Conservation (phyloP, 306 rosid species). For the Arachis stenosperma region DNA sequence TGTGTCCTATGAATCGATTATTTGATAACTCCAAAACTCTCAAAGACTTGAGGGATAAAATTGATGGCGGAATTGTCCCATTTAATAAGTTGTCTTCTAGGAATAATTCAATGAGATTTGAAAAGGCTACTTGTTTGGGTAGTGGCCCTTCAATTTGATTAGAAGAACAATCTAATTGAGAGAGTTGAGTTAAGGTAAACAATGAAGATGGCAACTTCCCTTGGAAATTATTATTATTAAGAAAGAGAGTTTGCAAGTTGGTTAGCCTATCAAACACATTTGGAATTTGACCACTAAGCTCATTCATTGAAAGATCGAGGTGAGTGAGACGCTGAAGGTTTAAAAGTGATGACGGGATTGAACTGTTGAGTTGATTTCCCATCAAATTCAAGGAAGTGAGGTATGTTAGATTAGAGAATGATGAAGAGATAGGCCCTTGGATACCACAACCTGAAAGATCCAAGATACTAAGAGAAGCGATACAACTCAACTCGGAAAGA, state of each 20-base stretch:
- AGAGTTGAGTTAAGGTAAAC: conserved; percentile 3
- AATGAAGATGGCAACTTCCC: neutral
- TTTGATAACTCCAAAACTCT: neutral
- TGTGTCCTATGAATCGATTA: conserved; percentile 5
- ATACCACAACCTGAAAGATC: neutral
- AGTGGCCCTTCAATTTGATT: neutral
- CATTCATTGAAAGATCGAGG: neutral
- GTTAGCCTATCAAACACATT: no score
- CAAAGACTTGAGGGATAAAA: neutral
- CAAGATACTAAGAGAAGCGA: neutral
- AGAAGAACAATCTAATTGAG: neutral
- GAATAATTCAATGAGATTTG: neutral
- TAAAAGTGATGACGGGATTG: conserved; percentile 18
- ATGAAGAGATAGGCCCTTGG: neutral
- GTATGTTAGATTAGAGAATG: neutral
- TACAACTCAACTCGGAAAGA: neutral
- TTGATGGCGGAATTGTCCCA: conserved; percentile 23
- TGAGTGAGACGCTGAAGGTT: conserved; percentile 6
- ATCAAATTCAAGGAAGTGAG: neutral
- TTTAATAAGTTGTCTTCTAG: neutral
- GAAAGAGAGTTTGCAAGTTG: no score
- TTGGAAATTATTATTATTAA: no score
- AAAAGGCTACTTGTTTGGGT: neutral
- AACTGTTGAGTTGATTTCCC: neutral
- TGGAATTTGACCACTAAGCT: no score